A percentile compares a stretch with the other conserved stretches of the same genome.
These are phyloP conservation scores for Candida quercuum DNA, from an alignment of 805 yeast species.

Conservation along the genomic window DNA sequence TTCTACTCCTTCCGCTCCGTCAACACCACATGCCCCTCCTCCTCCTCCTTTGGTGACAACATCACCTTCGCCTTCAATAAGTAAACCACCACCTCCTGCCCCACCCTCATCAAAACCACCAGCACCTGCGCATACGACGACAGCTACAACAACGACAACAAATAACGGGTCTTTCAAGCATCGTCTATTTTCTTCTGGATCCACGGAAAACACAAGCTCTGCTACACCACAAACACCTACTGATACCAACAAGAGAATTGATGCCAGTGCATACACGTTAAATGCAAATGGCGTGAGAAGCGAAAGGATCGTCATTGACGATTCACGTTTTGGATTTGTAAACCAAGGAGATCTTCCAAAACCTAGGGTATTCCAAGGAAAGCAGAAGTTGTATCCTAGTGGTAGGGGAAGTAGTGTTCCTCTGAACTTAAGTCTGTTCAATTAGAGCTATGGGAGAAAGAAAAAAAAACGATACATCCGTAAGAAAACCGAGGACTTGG, in stretches of 20 bases:
- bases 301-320: constrained; percentile 38
- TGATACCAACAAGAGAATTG: constrained; percentile 17
- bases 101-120: constrained; percentile 7
- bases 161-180: constrained; percentile 12
- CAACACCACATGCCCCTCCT: constrained; percentile 13
- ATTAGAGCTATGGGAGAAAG: constrained; percentile 4
- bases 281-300: constrained; percentile 18
- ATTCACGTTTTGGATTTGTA: constrained; percentile 23
- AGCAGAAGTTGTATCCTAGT: constrained; percentile 82
- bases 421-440: constrained; percentile 45
- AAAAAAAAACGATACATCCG: neutral
- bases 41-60: constrained; percentile 22
- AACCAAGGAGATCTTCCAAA: constrained; percentile 71
- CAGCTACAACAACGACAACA: neutral
- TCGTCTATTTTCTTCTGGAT: constrained; percentile 11
- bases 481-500: too few relatives aligned
- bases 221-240: constrained; percentile 15
- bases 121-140: constrained; percentile 5
- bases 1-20: neutral
- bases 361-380: constrained; percentile 76
- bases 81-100: constrained; percentile 9
- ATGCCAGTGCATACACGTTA: constrained; percentile 23
- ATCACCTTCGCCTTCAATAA: constrained; percentile 13
- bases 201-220: constrained; percentile 10
- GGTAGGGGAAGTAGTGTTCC: constrained; percentile 95